Conservation (phyloP, 495 filamentous ascomycete species). For the Neurospora sp. region DNA sequence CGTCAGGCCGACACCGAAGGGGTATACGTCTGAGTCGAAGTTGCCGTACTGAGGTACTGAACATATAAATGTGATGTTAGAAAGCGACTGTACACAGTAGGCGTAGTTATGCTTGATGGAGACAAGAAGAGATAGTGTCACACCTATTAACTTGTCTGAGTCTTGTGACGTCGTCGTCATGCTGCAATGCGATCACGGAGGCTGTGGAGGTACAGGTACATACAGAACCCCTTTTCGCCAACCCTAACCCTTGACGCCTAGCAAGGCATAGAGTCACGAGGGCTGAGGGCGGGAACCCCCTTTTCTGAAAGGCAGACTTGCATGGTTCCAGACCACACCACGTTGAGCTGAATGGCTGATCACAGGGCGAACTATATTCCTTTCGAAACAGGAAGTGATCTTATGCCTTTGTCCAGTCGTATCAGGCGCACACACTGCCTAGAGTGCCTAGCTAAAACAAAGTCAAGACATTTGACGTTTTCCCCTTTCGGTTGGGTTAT, state of each 20-base stretch:
- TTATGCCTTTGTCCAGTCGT: not conserved
- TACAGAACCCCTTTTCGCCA: not conserved
- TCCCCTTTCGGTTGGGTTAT: not conserved
- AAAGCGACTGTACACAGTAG: not conserved
- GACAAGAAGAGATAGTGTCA: not conserved
- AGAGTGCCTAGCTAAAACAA: not conserved
- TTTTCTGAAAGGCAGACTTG: not conserved
- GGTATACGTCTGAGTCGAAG: constrained; percentile 21
- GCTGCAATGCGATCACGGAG: not conserved
- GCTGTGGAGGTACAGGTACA: too few relatives aligned
- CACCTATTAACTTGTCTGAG: too few relatives aligned
- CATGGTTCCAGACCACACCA: not conserved
- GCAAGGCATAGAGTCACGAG: not conserved
- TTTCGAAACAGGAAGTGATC: not conserved
- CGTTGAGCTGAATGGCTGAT: not conserved
- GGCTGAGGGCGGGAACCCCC: not conserved
- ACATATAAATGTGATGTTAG: not conserved
- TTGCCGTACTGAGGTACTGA: constrained; percentile 15
- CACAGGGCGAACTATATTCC: not conserved
- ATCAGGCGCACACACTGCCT: not conserved
- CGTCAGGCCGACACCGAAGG: constrained; percentile 31
- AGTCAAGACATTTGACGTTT: not conserved
- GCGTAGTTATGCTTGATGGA: not conserved
- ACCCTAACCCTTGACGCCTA: not conserved
- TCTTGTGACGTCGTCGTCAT: not conserved